Base-by-base conservation (phyloP, 2,329 filamentous ascomycete genomes). In the Colletotrichum echinochloae region DNA sequence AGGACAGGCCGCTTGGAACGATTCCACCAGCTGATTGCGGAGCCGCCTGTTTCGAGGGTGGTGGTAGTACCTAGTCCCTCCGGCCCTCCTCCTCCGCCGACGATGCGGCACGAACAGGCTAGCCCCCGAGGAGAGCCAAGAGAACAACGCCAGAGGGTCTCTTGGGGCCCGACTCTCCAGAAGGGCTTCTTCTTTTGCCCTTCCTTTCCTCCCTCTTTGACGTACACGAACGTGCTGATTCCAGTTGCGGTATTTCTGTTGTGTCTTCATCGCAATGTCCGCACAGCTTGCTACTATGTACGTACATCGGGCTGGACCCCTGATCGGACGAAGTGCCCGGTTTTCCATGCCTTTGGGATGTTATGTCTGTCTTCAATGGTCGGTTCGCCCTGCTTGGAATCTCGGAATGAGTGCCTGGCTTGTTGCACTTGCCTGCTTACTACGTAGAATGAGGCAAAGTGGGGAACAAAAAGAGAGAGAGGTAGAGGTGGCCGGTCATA, bases 21-120 rank as follows among this genome's bases (percentile, higher is more conserved):
- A 28, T 46, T 35, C 49, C 23, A 44, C 57, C 60, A 70, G 67
- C 67, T 67, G 56, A 62, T 59, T 67, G 67, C 67, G 62, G 55
- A 66, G 41, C 55, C n/a, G 9, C 28, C 57, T 28, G 30, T 23
- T 55, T 20, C 11, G 18, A 35, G 26, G 35, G 26, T 33, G 44
- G 51, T 30, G 26, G 64, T 37, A 52, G 35, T 6, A 33, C 46
- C 54, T 55, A 51, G 44, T 49, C 41, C 14, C 33, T 41, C 33
- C 51, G 23, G 33, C 35, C 57, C 35, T 46, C 41, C 41, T 18
- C 35, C 49, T 61, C 48, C 55, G 49, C 55, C 8, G 49, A 49
- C 57, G 39, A 28, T 70, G 49, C 49, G 49, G 62, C 62, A 55
- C 55, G 62, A 60, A 66, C 66, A 30, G 66, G 55, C 54, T 63